Evolutionary conservation across 2,329 filamentous ascomycete genomes (phyloP), one percentile per base, ranked within the genome.

Genomic region (Hymenoscyphus salicellus): DNA sequence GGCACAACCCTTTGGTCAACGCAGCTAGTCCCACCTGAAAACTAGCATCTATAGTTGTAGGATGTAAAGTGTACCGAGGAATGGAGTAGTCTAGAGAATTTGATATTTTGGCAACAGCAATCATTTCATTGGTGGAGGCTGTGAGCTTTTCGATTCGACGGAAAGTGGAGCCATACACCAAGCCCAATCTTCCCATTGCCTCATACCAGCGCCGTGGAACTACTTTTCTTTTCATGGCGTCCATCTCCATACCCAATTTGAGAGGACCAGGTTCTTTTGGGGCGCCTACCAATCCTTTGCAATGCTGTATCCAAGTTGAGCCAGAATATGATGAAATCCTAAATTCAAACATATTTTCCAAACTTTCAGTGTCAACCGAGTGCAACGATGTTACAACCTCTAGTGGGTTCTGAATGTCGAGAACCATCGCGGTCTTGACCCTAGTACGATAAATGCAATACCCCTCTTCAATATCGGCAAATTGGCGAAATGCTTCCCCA

Each of bases 401-500:
- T 5, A 28, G 17, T 26, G 60, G 30, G 8, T 69, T 67, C 16
- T 26, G 60, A 26, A 68, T 62, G 4, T 32, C 33, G 11, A 72
- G 23, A 17, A 75, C 65, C 23, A 75, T 43, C 3, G 74, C 74
- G 5, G 56, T 64, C 5, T 38, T 38, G 26, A 63, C 43, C 14
- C 17, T 43, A 3, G 62, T 23, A 26, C 56, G 10, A 38, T 49
- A 16, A 26, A 66, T 20, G 10, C 41, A 55, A 23, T 26, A 8
- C 3, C 11, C 11, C 10, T 56, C n/a, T 30, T 84, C 16, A 77
- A 72, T 1, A 30, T 30, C 65, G 59, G 66, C 62, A 41, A 63
- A 60, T 59, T 67, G 66, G 14, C 32, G 43, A 2, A 65, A 58
- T n/a, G 63, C 68, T 61, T 67, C 67, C 16, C 16, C 55, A 1